Conservation (phyloP, 306 rosid species). For the Cicer yamashitae region DNA sequence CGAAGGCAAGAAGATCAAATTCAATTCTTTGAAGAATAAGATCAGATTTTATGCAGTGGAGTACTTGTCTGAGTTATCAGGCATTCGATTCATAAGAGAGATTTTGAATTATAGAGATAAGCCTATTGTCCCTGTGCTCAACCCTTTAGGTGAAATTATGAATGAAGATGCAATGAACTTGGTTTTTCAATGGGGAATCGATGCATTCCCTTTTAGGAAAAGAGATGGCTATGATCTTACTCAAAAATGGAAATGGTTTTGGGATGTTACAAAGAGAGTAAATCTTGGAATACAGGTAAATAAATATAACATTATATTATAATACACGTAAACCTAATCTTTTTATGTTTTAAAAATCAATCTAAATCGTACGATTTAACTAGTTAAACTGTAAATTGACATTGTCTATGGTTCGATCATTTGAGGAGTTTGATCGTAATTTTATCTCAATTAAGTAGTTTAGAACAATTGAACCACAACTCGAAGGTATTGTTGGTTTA, state of each 20-base stretch:
- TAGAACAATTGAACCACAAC: too few relatives aligned
- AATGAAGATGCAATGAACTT: conserved; percentile 49
- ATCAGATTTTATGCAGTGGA: conserved; percentile 47
- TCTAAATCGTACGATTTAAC: too few relatives aligned
- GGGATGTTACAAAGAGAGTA: conserved; percentile 47
- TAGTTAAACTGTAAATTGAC: too few relatives aligned
- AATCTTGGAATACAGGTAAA: conserved; percentile 47
- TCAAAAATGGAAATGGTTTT: conserved; percentile 52
- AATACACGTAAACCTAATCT: too few relatives aligned
- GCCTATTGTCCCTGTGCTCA: conserved; percentile 44
- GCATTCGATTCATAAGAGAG: conserved; percentile 37
- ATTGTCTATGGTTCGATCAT: too few relatives aligned
- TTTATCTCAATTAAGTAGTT: too few relatives aligned
- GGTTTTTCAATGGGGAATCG: conserved; percentile 52
- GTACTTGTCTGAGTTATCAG: conserved; percentile 21
- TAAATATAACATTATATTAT: not conserved
- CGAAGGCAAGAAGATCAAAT: not conserved
- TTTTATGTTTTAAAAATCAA: too few relatives aligned
- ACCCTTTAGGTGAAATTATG: conserved; percentile 8
- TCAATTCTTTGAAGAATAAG: conserved; percentile 10
- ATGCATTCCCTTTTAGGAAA: conserved; percentile 48
- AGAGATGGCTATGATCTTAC: conserved; percentile 43
- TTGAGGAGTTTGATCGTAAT: too few relatives aligned
- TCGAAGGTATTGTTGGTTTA: too few relatives aligned
- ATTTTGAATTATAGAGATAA: conserved; percentile 26